Percentiles rank a stretch among this genome's conserved stretches.
phyloP scores from a whole-genome alignment of 371 early-diverging fungal species.

The Polyrhizophydium stewartii region DNA sequence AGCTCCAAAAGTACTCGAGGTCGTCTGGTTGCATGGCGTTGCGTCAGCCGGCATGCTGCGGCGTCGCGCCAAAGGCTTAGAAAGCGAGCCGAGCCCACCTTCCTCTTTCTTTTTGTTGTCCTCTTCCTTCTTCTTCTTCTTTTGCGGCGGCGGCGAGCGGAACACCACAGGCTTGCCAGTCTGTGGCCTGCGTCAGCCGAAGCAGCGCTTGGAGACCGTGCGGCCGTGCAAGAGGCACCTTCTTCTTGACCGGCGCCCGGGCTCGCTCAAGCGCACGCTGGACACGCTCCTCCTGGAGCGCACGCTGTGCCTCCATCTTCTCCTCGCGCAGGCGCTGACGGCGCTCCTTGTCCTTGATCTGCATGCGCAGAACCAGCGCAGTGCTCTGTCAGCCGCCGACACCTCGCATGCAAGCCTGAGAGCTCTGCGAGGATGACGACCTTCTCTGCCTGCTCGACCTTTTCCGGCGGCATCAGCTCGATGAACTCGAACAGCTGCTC shows the following conservation, averaged over 20 bases:
- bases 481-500: slow-evolving; percentile 49
- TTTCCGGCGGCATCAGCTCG: slow-evolving; percentile 49
- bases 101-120: slow-evolving; percentile 37
- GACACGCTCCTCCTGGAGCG: slow-evolving; percentile 42
- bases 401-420: neutral
- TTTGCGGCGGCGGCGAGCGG: slow-evolving; percentile 46
- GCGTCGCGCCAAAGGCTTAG: neutral
- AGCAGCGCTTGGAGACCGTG: no score
- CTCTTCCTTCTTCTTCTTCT: slow-evolving; percentile 38
- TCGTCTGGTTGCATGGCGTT: no score
- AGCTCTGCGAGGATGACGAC: slow-evolving; percentile 8
- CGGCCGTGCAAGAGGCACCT: slow-evolving; percentile 15
- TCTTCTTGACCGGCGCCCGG: slow-evolving; percentile 48
- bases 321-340: slow-evolving; percentile 44
- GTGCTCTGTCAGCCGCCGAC: neutral
- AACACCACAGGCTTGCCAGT: slow-evolving; percentile 48
- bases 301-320: slow-evolving; percentile 38
- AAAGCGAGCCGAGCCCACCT: slow-evolving; percentile 16
- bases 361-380: neutral
- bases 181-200: slow-evolving; percentile 11
- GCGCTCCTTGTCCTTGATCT: slow-evolving; percentile 52
- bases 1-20: slow-evolving; percentile 1
- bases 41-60: no score
- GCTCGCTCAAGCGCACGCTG: slow-evolving; percentile 46
- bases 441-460: slow-evolving; percentile 53